Percentiles rank a stretch among this genome's conserved stretches.
phyloP scores from a whole-genome alignment of 1,284 basidiomycete species.

The Malassezia nana region DNA sequence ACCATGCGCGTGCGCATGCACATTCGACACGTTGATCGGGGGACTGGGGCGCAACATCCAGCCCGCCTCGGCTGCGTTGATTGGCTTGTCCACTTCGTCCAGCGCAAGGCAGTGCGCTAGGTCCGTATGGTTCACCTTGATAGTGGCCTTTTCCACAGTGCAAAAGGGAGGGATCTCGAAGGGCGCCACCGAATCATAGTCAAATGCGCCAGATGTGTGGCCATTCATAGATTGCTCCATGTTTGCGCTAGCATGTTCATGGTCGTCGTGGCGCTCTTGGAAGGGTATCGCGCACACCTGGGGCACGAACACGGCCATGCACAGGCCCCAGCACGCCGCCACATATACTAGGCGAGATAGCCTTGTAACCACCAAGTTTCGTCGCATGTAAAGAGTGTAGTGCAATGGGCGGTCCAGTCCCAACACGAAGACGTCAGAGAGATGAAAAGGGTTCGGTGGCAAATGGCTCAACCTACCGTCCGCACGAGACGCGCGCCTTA shows the following conservation, averaged over 20 bases:
- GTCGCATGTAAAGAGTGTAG: background rate
- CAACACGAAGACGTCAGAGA: background rate
- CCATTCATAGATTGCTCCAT: background rate
- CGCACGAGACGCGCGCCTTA: background rate
- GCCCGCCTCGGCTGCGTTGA: conserved; percentile 2
- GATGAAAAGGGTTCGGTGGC: background rate
- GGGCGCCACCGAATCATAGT: background rate
- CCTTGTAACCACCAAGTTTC: too few relatives aligned
- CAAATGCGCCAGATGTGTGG: background rate
- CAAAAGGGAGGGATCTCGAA: conserved; percentile 1
- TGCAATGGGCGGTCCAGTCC: background rate
- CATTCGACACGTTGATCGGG: background rate
- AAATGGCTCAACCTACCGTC: background rate
- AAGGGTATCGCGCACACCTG: background rate
- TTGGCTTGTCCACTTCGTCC: conserved; percentile 6
- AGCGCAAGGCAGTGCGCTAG: conserved; percentile 10
- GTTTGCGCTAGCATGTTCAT: background rate
- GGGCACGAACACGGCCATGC: background rate
- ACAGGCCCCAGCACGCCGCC: background rate
- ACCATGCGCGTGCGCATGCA: conserved; percentile 5
- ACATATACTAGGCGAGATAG: too few relatives aligned
- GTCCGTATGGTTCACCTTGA: background rate
- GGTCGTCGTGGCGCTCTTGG: background rate
- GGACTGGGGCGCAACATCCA: conserved; percentile 5
- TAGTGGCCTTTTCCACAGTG: background rate